Evolutionary conservation across 805 yeast genomes (phyloP).

Genomic region (Ascoidea tarda): DNA sequence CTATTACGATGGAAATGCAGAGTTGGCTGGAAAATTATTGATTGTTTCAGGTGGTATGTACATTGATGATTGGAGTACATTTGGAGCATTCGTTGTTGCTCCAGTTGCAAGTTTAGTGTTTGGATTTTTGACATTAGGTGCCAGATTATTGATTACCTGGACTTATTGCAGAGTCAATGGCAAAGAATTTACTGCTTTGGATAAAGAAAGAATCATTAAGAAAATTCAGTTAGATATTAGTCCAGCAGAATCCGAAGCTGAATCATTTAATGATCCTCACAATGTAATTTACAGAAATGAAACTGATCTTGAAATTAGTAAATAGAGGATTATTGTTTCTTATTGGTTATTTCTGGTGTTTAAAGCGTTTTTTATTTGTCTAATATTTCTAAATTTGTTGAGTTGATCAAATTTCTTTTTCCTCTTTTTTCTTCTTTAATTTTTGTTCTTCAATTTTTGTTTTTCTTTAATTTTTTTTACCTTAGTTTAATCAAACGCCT

Average conservation of each 20-base stretch:
- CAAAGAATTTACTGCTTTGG: conserved; percentile 29
- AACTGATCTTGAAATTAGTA: no score
- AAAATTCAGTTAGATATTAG: background rate
- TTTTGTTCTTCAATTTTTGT: no score
- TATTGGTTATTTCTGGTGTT: no score
- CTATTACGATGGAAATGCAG: conserved; percentile 50
- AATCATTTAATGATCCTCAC: no score
- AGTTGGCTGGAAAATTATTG: conserved; percentile 64
- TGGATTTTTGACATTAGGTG: conserved; percentile 34
- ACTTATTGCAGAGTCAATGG: conserved; percentile 22
- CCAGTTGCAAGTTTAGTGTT: conserved; percentile 67
- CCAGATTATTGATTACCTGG: conserved; percentile 26
- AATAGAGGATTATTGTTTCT: no score
- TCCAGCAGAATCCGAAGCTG: background rate
- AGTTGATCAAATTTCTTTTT: no score
- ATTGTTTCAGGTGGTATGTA: conserved; percentile 74
- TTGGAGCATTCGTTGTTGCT: conserved; percentile 88
- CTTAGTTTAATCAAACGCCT: no score
- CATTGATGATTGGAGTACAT: conserved; percentile 79
- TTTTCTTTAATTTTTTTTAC: no score
- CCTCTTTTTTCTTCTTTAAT: no score
- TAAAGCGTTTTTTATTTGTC: no score
- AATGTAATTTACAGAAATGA: no score
- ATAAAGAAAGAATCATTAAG: conserved; percentile 16
- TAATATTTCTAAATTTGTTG: no score